Conservation (phyloP, 257 asterid species). For the Solanum appendiculatum region DNA sequence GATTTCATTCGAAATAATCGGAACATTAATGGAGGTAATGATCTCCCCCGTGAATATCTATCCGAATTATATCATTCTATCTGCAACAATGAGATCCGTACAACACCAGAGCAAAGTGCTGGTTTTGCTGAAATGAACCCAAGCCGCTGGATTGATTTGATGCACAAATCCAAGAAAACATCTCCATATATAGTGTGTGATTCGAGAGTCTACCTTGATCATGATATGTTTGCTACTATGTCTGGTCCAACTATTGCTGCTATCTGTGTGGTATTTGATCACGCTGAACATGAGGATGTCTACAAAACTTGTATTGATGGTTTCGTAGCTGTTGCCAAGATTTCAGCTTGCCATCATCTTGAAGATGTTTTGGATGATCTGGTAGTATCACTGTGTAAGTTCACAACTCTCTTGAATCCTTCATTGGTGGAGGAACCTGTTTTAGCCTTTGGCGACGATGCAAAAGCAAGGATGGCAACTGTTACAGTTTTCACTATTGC, state of each 20-base stretch:
- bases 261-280: constrained; percentile 86
- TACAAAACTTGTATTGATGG: constrained; percentile 93
- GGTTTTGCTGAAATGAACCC: constrained; percentile 93
- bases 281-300: constrained; percentile 89
- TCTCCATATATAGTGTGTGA: constrained; percentile 70
- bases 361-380: constrained; percentile 94
- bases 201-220: constrained; percentile 83
- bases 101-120: constrained; percentile 86
- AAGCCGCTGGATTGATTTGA: constrained; percentile 91
- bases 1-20: constrained; percentile 89
- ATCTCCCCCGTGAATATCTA: constrained; percentile 85
- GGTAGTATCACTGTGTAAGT: constrained; percentile 90
- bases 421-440: constrained; percentile 90
- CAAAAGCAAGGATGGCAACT: constrained; percentile 91
- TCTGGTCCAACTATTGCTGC: constrained; percentile 99
- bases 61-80: constrained; percentile 76
- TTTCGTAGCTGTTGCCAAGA: constrained; percentile 85
- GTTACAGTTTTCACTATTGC: constrained; percentile 89
- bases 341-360: constrained; percentile 89
- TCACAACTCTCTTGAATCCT: constrained; percentile 80
- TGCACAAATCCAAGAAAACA: constrained; percentile 75
- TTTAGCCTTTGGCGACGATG: constrained; percentile 90
- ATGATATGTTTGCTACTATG: constrained; percentile 95
- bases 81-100: constrained; percentile 93
- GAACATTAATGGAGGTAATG: constrained; percentile 81